These are phyloP conservation scores for Aurantiochytrium sp. DNA, from an alignment of 108 stramenopile species.

Conservation along the genomic window DNA sequence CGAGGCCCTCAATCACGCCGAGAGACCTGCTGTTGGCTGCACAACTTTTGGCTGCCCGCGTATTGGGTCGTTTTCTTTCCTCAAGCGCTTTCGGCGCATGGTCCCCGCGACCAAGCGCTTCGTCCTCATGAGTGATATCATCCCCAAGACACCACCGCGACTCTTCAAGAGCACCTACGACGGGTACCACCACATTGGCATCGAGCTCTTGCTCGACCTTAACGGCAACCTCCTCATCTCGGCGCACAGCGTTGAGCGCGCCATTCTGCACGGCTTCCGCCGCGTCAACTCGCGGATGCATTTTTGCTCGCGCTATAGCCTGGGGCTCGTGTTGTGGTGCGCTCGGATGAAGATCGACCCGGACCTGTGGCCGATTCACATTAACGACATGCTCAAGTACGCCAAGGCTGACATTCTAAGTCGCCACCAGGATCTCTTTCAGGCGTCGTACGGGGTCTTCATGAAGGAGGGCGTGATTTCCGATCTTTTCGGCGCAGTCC, in stretches of 20 bases:
- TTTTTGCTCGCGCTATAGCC: neutral
- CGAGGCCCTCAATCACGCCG: neutral
- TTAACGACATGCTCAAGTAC: neutral
- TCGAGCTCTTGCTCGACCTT: constrained; percentile 12
- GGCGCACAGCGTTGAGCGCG: neutral
- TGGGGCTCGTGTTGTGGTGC: neutral
- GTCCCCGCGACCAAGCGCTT: neutral
- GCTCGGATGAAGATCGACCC: neutral
- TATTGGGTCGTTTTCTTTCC: neutral
- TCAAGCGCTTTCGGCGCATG: neutral
- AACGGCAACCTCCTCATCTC: neutral
- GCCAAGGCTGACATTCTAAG: neutral
- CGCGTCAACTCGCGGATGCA: neutral
- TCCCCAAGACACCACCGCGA: neutral
- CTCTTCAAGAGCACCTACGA: neutral
- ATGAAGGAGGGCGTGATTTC: neutral
- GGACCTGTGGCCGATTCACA: neutral
- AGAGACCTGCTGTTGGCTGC: neutral
- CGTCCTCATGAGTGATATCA: neutral
- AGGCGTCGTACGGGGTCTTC: neutral
- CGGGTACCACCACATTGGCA: neutral
- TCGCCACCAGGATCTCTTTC: neutral
- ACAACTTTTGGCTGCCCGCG: constrained; percentile 26
- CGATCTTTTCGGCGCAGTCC: neutral
- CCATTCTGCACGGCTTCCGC: neutral